Percentiles rank a stretch among this genome's conserved stretches.
These are phyloP conservation scores for Phylloporus sp. DNA, from an alignment of 768 basidiomycete genomes.

Conservation along the genomic window DNA sequence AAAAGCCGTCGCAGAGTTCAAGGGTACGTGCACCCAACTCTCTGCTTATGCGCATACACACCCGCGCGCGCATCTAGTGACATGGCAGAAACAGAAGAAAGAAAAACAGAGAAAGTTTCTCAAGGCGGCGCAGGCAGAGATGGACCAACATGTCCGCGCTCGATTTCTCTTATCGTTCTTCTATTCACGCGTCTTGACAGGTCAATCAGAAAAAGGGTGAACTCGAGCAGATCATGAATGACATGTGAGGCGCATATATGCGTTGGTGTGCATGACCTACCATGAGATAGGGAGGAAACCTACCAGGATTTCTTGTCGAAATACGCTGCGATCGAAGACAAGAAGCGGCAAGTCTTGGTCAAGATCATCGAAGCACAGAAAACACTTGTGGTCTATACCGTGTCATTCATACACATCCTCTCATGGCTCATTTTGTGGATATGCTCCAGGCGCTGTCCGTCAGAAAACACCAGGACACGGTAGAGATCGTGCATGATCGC, in stretches of 20 bases:
- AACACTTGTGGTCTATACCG: slow-evolving; percentile 22
- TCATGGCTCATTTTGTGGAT: neutral
- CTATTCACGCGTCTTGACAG: slow-evolving; percentile 11
- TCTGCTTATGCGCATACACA: neutral
- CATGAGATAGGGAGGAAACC: slow-evolving; percentile 15
- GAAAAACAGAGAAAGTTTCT: slow-evolving; percentile 24
- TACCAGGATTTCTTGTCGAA: slow-evolving; percentile 26
- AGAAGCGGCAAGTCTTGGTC: slow-evolving; percentile 24
- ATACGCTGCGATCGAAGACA: slow-evolving; percentile 25
- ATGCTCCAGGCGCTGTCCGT: slow-evolving; percentile 23
- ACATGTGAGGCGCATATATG: slow-evolving; percentile 25
- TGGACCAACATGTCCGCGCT: slow-evolving; percentile 23
- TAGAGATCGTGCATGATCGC: slow-evolving; percentile 17
- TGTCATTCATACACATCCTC: neutral
- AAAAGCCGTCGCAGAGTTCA: slow-evolving; percentile 30
- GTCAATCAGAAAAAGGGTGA: slow-evolving; percentile 19
- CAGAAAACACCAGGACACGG: slow-evolving; percentile 24
- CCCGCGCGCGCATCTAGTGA: slow-evolving; percentile 17
- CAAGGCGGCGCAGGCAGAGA: slow-evolving; percentile 19
- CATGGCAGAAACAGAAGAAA: slow-evolving; percentile 31
- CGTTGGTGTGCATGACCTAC: neutral
- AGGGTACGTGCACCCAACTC: slow-evolving; percentile 15
- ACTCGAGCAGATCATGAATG: slow-evolving; percentile 13
- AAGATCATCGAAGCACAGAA: slow-evolving; percentile 23
- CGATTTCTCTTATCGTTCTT: too few species aligned